A percentile compares a stretch with the other conserved stretches of the same genome.
Conservation (phyloP, 2,329 filamentous ascomycete genomes). For the Beauveria brongniartii region DNA sequence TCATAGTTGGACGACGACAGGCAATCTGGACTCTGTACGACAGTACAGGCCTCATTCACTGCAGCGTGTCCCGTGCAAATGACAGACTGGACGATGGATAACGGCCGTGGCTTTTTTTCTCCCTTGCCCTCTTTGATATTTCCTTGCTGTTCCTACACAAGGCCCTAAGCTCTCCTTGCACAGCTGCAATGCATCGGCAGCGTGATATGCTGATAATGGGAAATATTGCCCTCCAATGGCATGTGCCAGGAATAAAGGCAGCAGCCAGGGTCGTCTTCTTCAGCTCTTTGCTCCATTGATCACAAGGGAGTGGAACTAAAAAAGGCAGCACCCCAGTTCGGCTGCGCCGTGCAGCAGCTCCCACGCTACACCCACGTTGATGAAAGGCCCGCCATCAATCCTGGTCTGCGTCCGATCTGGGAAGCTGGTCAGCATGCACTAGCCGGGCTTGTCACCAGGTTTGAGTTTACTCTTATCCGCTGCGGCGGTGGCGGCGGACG, state of each 20-base stretch:
- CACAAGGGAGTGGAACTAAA: too few species aligned
- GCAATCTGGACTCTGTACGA: neutral
- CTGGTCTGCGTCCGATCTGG: constrained; percentile 9
- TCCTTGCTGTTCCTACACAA: too few species aligned
- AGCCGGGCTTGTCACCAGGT: neutral
- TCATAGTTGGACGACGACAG: too few species aligned
- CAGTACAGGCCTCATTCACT: neutral
- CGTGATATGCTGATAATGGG: neutral
- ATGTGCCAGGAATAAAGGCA: neutral
- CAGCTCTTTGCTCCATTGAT: neutral
- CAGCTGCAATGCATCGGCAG: neutral
- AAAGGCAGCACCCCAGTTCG: neutral
- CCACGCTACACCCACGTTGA: constrained; percentile 4
- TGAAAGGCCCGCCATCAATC: neutral
- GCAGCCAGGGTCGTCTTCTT: neutral
- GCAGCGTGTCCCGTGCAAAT: too few species aligned
- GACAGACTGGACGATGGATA: too few species aligned
- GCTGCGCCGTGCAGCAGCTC: neutral
- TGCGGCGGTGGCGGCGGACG: neutral
- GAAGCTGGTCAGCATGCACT: neutral
- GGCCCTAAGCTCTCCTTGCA: too few species aligned
- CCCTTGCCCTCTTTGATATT: too few species aligned
- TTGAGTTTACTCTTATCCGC: neutral
- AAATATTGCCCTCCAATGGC: neutral
- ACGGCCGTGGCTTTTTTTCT: too few species aligned